phyloP scores from a whole-genome alignment of 2,329 filamentous ascomycete genomes.

The Botrytis pseudocinerea region DNA sequence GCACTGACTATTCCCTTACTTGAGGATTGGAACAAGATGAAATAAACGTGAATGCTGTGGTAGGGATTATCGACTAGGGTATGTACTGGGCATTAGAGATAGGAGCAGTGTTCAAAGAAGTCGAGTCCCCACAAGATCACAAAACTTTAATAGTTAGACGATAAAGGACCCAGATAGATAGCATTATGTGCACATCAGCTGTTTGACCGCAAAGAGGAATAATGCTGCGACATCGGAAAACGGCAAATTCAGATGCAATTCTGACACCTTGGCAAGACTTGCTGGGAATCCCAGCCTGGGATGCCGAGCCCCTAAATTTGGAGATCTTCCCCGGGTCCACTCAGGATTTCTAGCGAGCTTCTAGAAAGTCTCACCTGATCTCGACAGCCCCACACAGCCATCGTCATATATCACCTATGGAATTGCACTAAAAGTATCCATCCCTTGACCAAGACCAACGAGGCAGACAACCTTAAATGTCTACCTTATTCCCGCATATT shows the following conservation, averaged over 20 bases:
- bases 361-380: constrained; percentile 22
- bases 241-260: background rate
- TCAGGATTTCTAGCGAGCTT: constrained; percentile 22
- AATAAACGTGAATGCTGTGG: background rate
- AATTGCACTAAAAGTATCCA: background rate
- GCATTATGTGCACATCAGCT: background rate
- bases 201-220: background rate
- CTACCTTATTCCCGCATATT: background rate
- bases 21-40: background rate
- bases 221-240: background rate
- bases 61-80: background rate
- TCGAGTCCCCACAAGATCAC: background rate
- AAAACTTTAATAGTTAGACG: background rate
- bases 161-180: background rate
- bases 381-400: background rate
- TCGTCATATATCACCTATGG: constrained; percentile 1
- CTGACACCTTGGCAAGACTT: background rate
- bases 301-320: background rate
- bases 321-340: background rate
- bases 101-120: background rate
- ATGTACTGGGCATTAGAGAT: background rate
- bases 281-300: background rate
- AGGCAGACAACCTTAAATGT: constrained; percentile 13
- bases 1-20: background rate
- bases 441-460: background rate